These are phyloP conservation scores for Neofusicoccum sp. DNA, from an alignment of 2,329 filamentous ascomycete species.

Conservation along the genomic window DNA sequence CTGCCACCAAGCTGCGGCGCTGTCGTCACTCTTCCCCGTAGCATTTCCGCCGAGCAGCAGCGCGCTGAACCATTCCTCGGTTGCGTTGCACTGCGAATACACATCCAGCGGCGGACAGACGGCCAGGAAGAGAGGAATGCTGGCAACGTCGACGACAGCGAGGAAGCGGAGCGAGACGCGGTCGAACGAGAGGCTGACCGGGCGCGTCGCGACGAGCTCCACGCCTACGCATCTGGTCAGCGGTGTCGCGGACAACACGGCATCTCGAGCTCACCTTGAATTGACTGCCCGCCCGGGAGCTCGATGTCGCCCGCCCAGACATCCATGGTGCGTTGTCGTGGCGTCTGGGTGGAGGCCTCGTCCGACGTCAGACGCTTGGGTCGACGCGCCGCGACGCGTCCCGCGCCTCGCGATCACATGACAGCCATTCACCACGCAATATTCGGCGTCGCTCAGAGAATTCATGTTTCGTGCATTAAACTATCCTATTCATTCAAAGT, in stretches of 20 bases:
- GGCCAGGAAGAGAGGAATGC: slow-evolving; percentile 42
- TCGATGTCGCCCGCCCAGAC: slow-evolving; percentile 36
- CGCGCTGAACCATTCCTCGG: slow-evolving; percentile 42
- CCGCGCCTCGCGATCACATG: neutral
- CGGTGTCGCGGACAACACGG: neutral
- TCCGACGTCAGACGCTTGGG: neutral
- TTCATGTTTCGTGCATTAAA: slow-evolving; percentile 1
- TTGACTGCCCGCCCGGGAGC: slow-evolving; percentile 26
- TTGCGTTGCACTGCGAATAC: slow-evolving; percentile 32
- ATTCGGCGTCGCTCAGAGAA: neutral
- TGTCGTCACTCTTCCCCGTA: neutral
- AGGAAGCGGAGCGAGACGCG: slow-evolving; percentile 34
- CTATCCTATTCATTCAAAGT: neutral
- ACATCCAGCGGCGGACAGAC: slow-evolving; percentile 39
- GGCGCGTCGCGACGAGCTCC: slow-evolving; percentile 26
- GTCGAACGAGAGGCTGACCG: slow-evolving; percentile 22
- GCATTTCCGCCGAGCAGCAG: slow-evolving; percentile 27
- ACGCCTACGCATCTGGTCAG: slow-evolving; percentile 26
- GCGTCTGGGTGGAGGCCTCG: neutral
- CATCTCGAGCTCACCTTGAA: slow-evolving; percentile 26
- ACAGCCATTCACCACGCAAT: neutral
- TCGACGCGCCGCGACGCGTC: slow-evolving; percentile 17
- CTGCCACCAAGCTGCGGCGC: slow-evolving; percentile 37
- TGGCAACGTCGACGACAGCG: slow-evolving; percentile 38
- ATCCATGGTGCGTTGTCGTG: slow-evolving; percentile 21